Evolutionary conservation across 2,329 filamentous ascomycete species (phyloP), one percentile per base, ranked within the genome.

Genomic region (Trichoderma guizhouense): DNA sequence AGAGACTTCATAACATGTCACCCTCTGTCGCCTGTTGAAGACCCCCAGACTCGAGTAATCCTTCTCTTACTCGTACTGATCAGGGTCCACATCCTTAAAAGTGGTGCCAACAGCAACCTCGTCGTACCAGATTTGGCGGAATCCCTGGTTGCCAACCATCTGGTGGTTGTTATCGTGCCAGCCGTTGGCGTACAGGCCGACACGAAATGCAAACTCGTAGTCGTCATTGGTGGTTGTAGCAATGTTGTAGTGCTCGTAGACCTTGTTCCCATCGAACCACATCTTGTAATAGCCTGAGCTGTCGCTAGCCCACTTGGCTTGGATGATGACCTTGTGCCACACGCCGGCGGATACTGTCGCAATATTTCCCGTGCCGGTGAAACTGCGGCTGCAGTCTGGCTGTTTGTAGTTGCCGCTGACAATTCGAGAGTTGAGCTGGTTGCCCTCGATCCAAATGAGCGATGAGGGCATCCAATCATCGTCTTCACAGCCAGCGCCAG

Each of bases 301-400:
- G 74, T 85, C 83, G 66, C 79, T 81, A 76, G 80, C 74, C 85
- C 85, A 87, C 47, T 75, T 80, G 1, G 81, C 82, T 76, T 85
- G 82, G 61, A 87, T 81, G 36, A 82, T 78, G 64, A 87, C 74
- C 64, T 77, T 81, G 74, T 86, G 84, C 85, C 85, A 87, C n/a
- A 70, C 76, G 0, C 85, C 85, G 0, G 81, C 77, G 15, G 79
- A 78, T 15, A 86, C 82, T 9, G 79, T 83, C 60, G 76, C 79
- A 2, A 85, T 73, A 68, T 81, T 78, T 7, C 74, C 64, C 15
- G 75, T 66, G 11, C 62, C 61, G 7, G 69, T 60, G 60, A 77
- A 73, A 43, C 62, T 73, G 24, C 76, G 74, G 7, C 47, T 61
- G 71, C 78, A 79, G 55, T 77, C 66, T 28, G 75, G 75, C 61